Percentiles rank a stretch among this genome's conserved stretches.
Conservation (phyloP, 176 grass and related monocot species). For the Raddia guianensis region DNA sequence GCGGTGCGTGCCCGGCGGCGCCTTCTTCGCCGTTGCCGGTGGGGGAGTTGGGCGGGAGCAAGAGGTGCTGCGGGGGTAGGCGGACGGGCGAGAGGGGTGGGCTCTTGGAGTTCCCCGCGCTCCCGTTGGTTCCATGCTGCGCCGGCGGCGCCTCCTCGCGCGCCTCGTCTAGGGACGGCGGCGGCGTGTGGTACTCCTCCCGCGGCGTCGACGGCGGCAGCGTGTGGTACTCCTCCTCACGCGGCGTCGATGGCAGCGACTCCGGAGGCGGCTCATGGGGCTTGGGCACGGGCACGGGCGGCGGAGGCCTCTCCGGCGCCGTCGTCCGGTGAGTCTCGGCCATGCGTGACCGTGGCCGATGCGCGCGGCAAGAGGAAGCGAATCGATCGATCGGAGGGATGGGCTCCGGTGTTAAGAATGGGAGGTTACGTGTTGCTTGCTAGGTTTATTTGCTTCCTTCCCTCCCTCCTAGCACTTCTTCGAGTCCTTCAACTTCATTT, state of each 20-base stretch:
- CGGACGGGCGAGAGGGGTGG: slow-evolving; percentile 49
- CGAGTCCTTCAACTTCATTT: neutral
- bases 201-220: slow-evolving; percentile 31
- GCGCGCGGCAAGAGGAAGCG: neutral
- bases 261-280: too few relatives aligned
- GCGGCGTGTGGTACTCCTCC: slow-evolving; percentile 49
- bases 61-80: neutral
- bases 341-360: slow-evolving; percentile 6
- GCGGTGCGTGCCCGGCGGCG: neutral
- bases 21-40: slow-evolving; percentile 15
- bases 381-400: neutral
- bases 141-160: slow-evolving; percentile 29
- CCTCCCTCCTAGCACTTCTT: neutral
- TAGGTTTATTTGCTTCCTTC: slow-evolving; percentile 20
- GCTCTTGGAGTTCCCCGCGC: slow-evolving; percentile 19
- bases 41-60: slow-evolving; percentile 3
- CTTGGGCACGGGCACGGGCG: neutral
- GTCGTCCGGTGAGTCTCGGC: slow-evolving; percentile 33
- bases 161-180: slow-evolving; percentile 47
- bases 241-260: too few relatives aligned
- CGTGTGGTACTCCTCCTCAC: too few relatives aligned
- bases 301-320: slow-evolving; percentile 47
- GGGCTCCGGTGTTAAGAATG: slow-evolving; percentile 39
- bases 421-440: slow-evolving; percentile 46
- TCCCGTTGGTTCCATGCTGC: slow-evolving; percentile 12